Percentiles rank a stretch among this genome's conserved stretches.
Conservation (phyloP, 139 green algal genomes). For the Chlorella sp. region DNA sequence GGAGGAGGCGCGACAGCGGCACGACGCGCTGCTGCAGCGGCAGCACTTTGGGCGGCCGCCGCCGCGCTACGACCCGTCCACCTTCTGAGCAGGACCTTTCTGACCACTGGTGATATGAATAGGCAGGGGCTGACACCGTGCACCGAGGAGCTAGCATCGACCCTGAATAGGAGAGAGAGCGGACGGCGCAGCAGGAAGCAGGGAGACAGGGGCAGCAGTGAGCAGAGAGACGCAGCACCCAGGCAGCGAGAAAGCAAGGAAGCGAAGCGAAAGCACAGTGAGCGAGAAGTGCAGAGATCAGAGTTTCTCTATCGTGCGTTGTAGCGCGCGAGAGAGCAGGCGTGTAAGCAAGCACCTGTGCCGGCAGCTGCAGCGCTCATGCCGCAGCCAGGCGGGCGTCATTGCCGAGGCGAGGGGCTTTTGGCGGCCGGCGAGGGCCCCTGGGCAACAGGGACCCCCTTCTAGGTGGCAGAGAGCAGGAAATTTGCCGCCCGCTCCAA, state of each 20-base stretch:
- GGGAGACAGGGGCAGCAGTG: background rate
- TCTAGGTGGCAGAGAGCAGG: conserved; percentile 26
- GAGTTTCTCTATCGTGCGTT: too few relatives aligned
- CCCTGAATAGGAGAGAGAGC: background rate
- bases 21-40: conserved; percentile 60
- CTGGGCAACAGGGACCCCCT: too few relatives aligned
- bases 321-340: too few relatives aligned
- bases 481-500: conserved; percentile 51
- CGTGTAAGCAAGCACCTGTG: too few relatives aligned
- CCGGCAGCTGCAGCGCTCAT: too few relatives aligned
- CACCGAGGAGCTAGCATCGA: background rate
- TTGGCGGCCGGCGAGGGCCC: too few relatives aligned
- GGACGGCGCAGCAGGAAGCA: background rate
- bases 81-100: conserved; percentile 16
- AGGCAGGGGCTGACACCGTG: background rate
- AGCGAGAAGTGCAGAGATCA: background rate
- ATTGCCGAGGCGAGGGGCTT: too few relatives aligned
- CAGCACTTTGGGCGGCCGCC: conserved; percentile 67
- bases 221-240: background rate
- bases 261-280: background rate
- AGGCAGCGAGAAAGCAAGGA: background rate
- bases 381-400: too few relatives aligned
- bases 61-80: conserved; percentile 32
- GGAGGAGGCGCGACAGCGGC: conserved; percentile 57
- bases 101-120: background rate